These are phyloP conservation scores for Haberlea rhodopensis DNA, from an alignment of 257 asterid species.

Conservation along the genomic window DNA sequence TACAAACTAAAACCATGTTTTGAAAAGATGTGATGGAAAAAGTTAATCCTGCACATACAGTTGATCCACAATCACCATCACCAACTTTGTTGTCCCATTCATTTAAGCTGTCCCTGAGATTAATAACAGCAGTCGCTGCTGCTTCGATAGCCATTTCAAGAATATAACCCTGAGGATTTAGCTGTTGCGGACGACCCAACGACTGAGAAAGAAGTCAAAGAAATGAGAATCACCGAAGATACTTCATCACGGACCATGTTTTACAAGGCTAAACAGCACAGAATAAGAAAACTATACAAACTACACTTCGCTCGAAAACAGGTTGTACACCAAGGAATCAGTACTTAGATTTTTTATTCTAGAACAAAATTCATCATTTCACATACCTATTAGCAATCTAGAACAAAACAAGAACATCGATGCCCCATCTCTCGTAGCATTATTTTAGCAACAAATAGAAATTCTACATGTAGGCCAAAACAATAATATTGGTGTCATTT, in stretches of 20 bases:
- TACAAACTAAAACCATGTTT: slow-evolving; percentile 19
- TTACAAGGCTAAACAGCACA: slow-evolving; percentile 17
- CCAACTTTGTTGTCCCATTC: slow-evolving; percentile 98
- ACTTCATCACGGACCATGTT: not conserved
- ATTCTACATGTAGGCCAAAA: not conserved
- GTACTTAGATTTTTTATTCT: not conserved
- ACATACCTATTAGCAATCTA: not conserved
- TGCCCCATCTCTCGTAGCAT: not conserved
- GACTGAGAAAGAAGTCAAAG: slow-evolving; percentile 45
- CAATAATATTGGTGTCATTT: not conserved
- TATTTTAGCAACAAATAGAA: not conserved
- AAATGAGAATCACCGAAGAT: slow-evolving; percentile 26
- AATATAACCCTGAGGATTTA: slow-evolving; percentile 55
- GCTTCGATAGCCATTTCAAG: slow-evolving; percentile 92
- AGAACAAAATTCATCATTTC: slow-evolving; percentile 13
- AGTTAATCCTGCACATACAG: slow-evolving; percentile 52
- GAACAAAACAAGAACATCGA: not conserved
- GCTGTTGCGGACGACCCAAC: slow-evolving; percentile 59
- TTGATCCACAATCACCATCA: slow-evolving; percentile 99
- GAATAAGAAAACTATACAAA: slow-evolving; percentile 17
- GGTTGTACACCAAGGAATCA: slow-evolving; percentile 11
- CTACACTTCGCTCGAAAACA: slow-evolving; percentile 18
- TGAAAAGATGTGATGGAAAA: slow-evolving; percentile 3
- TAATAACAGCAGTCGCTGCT: slow-evolving; percentile 67
- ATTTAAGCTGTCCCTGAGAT: slow-evolving; percentile 68